Conservation (phyloP, 495 filamentous ascomycete species). For the Hypoxylon cercidicola region DNA sequence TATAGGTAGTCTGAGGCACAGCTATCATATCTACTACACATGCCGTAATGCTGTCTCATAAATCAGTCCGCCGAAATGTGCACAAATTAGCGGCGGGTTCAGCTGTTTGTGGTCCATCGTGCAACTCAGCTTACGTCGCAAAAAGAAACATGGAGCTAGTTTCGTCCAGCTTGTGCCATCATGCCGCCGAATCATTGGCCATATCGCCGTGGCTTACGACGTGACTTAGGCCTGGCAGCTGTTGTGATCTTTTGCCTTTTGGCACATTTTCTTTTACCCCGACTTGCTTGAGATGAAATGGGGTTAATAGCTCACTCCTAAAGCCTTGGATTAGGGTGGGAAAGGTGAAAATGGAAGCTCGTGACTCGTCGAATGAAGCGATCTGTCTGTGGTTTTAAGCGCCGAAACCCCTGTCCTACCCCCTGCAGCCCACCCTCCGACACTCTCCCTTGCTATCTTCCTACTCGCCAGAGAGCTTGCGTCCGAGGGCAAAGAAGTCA, state of each 20-base stretch:
- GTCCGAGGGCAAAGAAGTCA: slow-evolving; percentile 31
- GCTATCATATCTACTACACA: not conserved
- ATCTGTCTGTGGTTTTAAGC: slow-evolving; percentile 41
- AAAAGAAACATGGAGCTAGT: slow-evolving; percentile 17
- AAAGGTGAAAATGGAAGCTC: slow-evolving; percentile 30
- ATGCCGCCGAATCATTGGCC: slow-evolving; percentile 30
- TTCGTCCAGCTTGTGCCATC: slow-evolving; percentile 20
- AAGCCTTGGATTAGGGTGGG: slow-evolving; percentile 28
- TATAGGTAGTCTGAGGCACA: not conserved
- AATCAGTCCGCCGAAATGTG: not conserved
- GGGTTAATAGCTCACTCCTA: slow-evolving; percentile 36
- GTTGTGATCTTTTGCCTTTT: slow-evolving; percentile 34
- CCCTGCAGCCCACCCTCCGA: slow-evolving; percentile 39
- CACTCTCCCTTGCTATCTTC: slow-evolving; percentile 41
- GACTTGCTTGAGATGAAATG: slow-evolving; percentile 31
- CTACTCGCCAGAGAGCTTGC: slow-evolving; percentile 42
- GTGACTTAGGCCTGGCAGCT: slow-evolving; percentile 26
- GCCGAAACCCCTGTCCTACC: slow-evolving; percentile 40
- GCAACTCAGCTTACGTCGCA: slow-evolving; percentile 13
- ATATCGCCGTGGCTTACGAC: slow-evolving; percentile 18
- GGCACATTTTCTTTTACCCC: slow-evolving; percentile 27
- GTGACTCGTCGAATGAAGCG: slow-evolving; percentile 41
- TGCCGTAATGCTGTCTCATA: not conserved
- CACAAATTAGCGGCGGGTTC: slow-evolving; percentile 7
- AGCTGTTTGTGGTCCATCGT: slow-evolving; percentile 16